Evolutionary conservation across 2,329 filamentous ascomycete genomes (phyloP), one percentile per base, ranked within the genome.

Genomic region (Neofusicoccum parvum): DNA sequence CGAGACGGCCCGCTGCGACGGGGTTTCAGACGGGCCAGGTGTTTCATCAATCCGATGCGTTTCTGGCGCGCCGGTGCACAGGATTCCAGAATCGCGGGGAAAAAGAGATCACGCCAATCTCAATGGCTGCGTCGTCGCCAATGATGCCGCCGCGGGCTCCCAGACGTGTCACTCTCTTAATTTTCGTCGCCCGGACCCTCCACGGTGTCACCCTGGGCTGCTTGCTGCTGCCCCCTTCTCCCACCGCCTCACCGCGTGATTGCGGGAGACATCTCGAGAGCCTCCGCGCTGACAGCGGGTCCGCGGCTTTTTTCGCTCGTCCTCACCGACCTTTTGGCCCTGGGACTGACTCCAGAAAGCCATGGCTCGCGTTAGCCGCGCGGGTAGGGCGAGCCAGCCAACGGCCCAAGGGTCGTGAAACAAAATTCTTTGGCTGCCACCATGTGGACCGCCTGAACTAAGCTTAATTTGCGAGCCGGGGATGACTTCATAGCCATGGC

Each of bases 391-490:
- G 34, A 10, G 17, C 36, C 12, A 12, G 10, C 12, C 37, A 15
- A 43, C 7, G 27, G 27, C 6, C 27, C 27, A 32, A 32, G 27
- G 27, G 27, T 14, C 23, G 53, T 58, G 37, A 54, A 54, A 39
- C 36, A 58, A 56, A 58, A 15, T 45, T 58, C 37, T 39, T 56
- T 53, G 32, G 36, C 51, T 43, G 53, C 37, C 6, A 20, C 6
- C 39, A 34, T 39, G 14, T 20, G 23, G 23, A 46, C 17, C 27
- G 12, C 34, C 10, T 32, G 23, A 37, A 56, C 48, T 64, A 64
- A 64, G 62, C 62, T 64, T 64, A 64, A 64, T 50, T 32, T 32
- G 62, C 50, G 43, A 41, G 50, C 62, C 62, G 56, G 41, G 39
- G 50, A 50, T 54, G 50, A 64, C 51, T 37, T 60, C 56, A 60